Evolutionary conservation across 768 basidiomycete genomes (phyloP), one percentile per base, ranked within the genome.

Genomic region (Kwoniella shandongensis): DNA sequence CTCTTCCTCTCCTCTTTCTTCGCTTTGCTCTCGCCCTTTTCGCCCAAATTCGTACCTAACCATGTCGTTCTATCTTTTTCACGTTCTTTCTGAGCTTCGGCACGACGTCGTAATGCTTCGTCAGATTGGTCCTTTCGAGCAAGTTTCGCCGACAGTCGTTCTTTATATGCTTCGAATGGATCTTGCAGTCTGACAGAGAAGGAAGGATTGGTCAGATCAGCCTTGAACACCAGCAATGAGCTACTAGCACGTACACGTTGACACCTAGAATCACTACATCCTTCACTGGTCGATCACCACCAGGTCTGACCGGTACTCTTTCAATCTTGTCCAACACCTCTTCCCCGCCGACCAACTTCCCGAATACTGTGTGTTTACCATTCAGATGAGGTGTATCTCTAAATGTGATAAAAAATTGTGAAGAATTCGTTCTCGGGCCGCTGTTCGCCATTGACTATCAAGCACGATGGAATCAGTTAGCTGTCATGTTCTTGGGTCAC

Each of bases 391-490:
- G 82, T 6, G 90, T 83, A 1, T 86, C 78, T 50, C 81, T 83
- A 81, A 97, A 98, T 0, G 94, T 92, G 42, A 98, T 71, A 76
- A 90, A 98, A 78, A 91, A 99, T 72, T 97, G 94, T 2, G 91
- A 91, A 13, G 90, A 91, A 52, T 99, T 99, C 7, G 93, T 91
- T 48, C 86, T 84, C 8, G 89, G 81, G 2, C 96, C 96, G 73
- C 88, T 88, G 76, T 98, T 98, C 2, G 96, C 96, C 96, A 98
- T 98, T 2, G 90, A 88, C 75, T 76, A 40, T 20, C 4, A 29
- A 10, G 18, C 17, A 54, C 5, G n/a, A 35, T 42, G 36, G 18
- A n/a, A n/a, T 13, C 13, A 13, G n/a, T 52, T 5, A 58, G 50
- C 40, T 15, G 17, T 44, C 27, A 18, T 20, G 30, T 6, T 20